phyloP scores from a whole-genome alignment of 108 stramenopile genomes.

The Fragilaria radians region DNA sequence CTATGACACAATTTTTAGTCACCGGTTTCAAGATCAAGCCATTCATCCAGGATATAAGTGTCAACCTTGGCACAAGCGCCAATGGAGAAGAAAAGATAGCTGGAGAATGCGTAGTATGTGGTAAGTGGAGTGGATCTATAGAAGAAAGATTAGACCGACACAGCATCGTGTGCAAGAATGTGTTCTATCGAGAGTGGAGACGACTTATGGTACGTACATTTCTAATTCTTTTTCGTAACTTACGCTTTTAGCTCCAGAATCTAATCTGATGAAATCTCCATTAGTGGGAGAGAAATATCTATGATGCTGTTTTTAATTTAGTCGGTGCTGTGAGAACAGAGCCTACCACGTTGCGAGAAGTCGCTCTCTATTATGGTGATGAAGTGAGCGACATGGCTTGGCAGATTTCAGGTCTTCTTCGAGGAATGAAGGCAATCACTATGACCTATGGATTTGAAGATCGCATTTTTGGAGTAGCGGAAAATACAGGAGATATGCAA shows the following conservation, averaged over 20 bases:
- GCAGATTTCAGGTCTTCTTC: slow-evolving; percentile 57
- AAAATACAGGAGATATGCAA: slow-evolving; percentile 39
- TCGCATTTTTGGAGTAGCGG: slow-evolving; percentile 65
- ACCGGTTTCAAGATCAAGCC: slow-evolving; percentile 48
- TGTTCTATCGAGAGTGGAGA: slow-evolving; percentile 81
- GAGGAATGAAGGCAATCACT: slow-evolving; percentile 72
- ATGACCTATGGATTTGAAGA: slow-evolving; percentile 82
- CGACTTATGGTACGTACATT: slow-evolving; percentile 48
- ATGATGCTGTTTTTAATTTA: slow-evolving; percentile 65
- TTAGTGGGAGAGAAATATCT: slow-evolving; percentile 60
- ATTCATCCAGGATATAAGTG: slow-evolving; percentile 38
- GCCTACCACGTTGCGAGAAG: slow-evolving; percentile 60
- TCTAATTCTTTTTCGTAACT: not conserved
- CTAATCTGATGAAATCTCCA: not conserved
- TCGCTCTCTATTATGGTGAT: slow-evolving; percentile 65
- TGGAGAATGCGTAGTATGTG: slow-evolving; percentile 67
- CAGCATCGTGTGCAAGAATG: slow-evolving; percentile 49
- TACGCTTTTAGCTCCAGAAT: not conserved
- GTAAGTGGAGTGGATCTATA: slow-evolving; percentile 78
- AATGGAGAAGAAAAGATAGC: slow-evolving; percentile 70
- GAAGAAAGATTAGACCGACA: slow-evolving; percentile 48
- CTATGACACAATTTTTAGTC: slow-evolving; percentile 67
- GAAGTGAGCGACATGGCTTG: slow-evolving; percentile 81
- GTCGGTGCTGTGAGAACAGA: slow-evolving; percentile 64
- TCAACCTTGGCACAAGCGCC: slow-evolving; percentile 49